phyloP scores from a whole-genome alignment of 306 rosid species.

The Prunus davidiana region DNA sequence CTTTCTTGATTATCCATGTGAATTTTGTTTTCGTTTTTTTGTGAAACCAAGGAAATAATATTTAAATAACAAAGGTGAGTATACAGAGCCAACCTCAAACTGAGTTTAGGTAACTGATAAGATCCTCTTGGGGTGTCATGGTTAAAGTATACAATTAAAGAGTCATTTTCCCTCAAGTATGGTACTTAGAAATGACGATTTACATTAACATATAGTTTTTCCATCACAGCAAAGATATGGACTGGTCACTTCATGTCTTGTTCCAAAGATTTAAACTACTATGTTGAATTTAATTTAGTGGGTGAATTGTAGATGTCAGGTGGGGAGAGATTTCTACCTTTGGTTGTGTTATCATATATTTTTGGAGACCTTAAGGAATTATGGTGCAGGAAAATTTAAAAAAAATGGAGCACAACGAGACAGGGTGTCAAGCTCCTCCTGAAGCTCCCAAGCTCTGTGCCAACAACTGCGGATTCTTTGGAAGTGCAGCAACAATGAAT shows the following conservation, averaged over 20 bases:
- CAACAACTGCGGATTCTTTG: conserved; percentile 48
- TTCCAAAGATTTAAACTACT: background rate
- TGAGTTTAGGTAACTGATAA: background rate
- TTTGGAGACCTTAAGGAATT: background rate
- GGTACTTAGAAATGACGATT: background rate
- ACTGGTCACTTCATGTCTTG: background rate
- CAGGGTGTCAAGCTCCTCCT: conserved; percentile 49
- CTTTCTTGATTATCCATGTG: background rate
- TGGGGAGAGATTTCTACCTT: background rate
- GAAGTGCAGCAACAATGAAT: conserved; percentile 51
- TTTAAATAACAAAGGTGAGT: background rate
- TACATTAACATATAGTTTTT: background rate
- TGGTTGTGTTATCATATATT: background rate
- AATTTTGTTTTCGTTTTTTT: background rate
- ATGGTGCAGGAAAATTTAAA: conserved; percentile 19
- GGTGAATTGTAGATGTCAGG: background rate
- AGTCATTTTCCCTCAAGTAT: background rate
- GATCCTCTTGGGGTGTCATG: background rate
- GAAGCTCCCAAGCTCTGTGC: conserved; percentile 52
- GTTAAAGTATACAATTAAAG: background rate
- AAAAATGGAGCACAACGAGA: conserved; percentile 42
- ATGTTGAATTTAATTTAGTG: background rate
- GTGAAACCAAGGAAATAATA: background rate
- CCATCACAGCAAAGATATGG: background rate
- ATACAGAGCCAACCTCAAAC: background rate